phyloP scores from a whole-genome alignment of 2,329 filamentous ascomycete species.

The Fusarium equiseti region DNA sequence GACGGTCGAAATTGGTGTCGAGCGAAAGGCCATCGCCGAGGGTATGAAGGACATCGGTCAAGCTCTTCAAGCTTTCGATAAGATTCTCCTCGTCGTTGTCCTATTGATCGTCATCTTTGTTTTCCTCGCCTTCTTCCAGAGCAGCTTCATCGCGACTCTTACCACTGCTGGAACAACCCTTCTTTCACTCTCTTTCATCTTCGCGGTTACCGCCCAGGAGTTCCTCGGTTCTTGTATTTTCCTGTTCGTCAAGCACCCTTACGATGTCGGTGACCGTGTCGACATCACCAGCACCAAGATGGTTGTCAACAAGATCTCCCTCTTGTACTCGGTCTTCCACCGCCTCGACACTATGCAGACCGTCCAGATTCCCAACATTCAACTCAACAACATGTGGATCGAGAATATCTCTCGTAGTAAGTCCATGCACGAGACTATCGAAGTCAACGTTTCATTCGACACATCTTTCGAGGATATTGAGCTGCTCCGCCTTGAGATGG shows the following conservation, averaged over 20 bases:
- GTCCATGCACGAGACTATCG: conserved; percentile 88
- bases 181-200: conserved; percentile 96
- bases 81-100: conserved; percentile 84
- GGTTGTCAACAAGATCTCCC: conserved; percentile 91
- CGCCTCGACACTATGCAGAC: conserved; percentile 85
- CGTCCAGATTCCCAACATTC: conserved; percentile 86
- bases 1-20: conserved; percentile 83
- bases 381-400: conserved; percentile 92
- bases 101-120: conserved; percentile 85
- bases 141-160: conserved; percentile 84
- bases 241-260: conserved; percentile 98
- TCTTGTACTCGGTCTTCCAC: conserved; percentile 93
- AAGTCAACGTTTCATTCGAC: conserved; percentile 84
- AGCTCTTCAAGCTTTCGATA: conserved; percentile 90
- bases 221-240: conserved; percentile 99
- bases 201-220: conserved; percentile 91
- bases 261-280: conserved; percentile 93
- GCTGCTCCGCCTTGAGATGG: conserved; percentile 84
- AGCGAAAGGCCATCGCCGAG: conserved; percentile 87
- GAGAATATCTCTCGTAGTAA: conserved; percentile 94
- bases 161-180: conserved; percentile 92
- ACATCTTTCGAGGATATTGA: conserved; percentile 93
- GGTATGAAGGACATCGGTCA: conserved; percentile 99
- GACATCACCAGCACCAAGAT: conserved; percentile 79
- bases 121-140: conserved; percentile 90